Percentiles rank a stretch among this genome's conserved stretches.
Conservation (phyloP, 129 eudicot species). For the Kitagawia praeruptora region DNA sequence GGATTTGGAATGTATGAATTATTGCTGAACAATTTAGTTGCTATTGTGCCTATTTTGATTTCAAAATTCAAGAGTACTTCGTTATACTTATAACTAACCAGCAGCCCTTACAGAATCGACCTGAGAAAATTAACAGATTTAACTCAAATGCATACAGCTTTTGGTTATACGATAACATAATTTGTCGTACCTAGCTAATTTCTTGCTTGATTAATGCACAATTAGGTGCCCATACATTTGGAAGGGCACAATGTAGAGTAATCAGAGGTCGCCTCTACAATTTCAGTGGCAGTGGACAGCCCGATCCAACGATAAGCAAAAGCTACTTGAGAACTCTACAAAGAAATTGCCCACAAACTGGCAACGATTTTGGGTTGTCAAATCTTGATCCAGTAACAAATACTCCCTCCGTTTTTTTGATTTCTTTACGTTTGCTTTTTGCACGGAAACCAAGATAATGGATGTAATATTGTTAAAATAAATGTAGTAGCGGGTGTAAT, state of each 20-base stretch:
- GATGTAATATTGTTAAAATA: no score
- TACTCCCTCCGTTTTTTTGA: no score
- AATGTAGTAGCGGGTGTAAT: no score
- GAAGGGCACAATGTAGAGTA: conserved; percentile 23
- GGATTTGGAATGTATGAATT: no score
- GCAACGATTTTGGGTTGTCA: conserved; percentile 9
- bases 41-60: no score
- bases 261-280: conserved; percentile 26
- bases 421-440: no score
- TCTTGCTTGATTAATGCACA: not conserved
- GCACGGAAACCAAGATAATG: no score
- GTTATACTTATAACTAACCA: no score
- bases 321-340: conserved; percentile 23
- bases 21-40: no score
- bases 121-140: not conserved
- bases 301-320: conserved; percentile 29
- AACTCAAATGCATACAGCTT: not conserved
- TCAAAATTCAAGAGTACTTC: no score
- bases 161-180: not conserved
- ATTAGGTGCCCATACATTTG: conserved; percentile 42
- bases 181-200: not conserved
- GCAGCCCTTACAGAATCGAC: no score
- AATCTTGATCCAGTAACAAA: conserved; percentile 30
- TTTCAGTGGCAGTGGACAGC: conserved; percentile 26
- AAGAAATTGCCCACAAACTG: conserved; percentile 21